Evolutionary conservation across 768 basidiomycete genomes (phyloP), one percentile per base, ranked within the genome.

Genomic region (Amanita subjunquillea): DNA sequence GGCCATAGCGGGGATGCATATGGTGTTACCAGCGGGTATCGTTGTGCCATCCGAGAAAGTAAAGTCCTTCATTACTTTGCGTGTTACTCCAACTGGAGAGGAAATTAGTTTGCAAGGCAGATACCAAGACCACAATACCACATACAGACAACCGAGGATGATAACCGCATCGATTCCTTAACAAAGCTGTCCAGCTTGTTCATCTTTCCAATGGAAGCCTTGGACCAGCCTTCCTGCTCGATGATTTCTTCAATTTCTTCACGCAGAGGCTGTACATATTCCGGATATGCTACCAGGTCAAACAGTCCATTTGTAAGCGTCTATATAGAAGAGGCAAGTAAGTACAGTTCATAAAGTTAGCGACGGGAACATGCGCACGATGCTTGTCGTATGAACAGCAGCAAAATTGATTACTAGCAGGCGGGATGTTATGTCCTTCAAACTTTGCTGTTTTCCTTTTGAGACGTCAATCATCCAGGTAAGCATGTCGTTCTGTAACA

Each of bases 171-270:
- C 0, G 67, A 69, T 50, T 76, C 76, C 34, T 69, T 67, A 13
- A 75, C 51, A 57, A 75, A 74, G 52, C 75, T 77, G 53, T 76
- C 74, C n/a, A 75, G 46, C 54, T 71, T 70, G 50, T 66, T 60
- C 65, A 77, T 67, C 45, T 70, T 69, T 3, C 60, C 60, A 15
- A 75, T 51, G 0, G 66, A 60, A 8, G 60, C 58, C 50, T 70
- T 71, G 0, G 62, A 59, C 66, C 71, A 76, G 29, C 68, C 74
- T 29, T 73, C 66, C 3, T 62, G 59, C 3, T 54, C 45, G 15
- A 74, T 48, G 2, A 72, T 67, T 0, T 55, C 49, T 29, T 73
- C 70, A 3, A 76, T 63, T 58, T 80, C 78, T 51, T 72, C 69
- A 0, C 76, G 67, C 5, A 79, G 39, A 5, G 65, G 60, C 5